Evolutionary conservation across 75 land plant genomes (phyloP), one percentile per base, ranked within the genome.

Genomic region (Picea sitchensis): DNA sequence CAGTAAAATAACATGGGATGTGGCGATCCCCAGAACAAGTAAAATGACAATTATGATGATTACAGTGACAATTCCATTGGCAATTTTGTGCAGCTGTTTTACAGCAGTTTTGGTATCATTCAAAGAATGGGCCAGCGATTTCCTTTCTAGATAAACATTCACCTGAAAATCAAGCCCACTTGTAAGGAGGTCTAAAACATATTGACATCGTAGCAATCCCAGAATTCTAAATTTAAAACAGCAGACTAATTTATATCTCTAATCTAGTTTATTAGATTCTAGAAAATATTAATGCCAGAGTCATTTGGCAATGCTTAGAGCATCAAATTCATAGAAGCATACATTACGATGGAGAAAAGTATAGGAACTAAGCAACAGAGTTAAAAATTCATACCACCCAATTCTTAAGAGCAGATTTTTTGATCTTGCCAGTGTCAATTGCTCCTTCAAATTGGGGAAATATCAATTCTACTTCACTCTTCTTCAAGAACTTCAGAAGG

Each of bases 91-190:
- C 44, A 91, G 83, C 81, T 91, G 84, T 23, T 86, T 82, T 58
- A 91, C 85, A n/a, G 91, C 93, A 36, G 93, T 91, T 80, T 91
- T 91, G 7, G 89, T 83, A 76, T 91, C 93, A 65, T 85, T 85
- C 62, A 91, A 83, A 14, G 93, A 82, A 68, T 81, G 85, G 9
- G 88, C 85, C 38, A 91, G 76, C 0, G 86, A 81, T 79, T 86
- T 88, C 38, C 90, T 81, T 32, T 86, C 92, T 2, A 78, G 65
- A 61, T 88, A 91, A 8, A 83, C 88, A 20, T 86, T 86, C 47
- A 86, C 88, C 92, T 91, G 85, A 0, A 71, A 34, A 20, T 11
- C 17, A 6, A 31, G 8, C 20, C 51, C 2, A 47, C 11, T 18
- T 21, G 38, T 71, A 23, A 71, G 21, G 21, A 44, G 11, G 20